These are phyloP conservation scores for Nelumbo lutea DNA, from an alignment of 164 flowering plant genomes.

Conservation along the genomic window DNA sequence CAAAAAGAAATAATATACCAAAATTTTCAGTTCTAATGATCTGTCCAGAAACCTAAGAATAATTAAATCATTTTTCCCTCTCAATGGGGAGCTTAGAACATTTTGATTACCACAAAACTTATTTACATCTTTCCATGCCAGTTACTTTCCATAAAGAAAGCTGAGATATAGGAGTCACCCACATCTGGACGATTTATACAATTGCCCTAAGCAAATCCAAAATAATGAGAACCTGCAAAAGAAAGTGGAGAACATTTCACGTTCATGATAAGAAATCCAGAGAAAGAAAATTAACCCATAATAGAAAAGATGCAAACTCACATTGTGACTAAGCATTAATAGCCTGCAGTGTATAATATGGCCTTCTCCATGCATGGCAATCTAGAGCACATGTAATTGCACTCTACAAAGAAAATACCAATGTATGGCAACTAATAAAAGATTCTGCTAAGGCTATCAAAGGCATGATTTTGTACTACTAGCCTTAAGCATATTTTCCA, in stretches of 20 bases:
- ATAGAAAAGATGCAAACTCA: conserved; percentile 22
- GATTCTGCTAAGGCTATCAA: conserved; percentile 16
- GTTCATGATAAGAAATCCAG: not conserved
- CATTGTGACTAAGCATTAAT: conserved; percentile 23
- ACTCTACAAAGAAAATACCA: conserved; percentile 20
- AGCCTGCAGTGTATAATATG: conserved; percentile 16
- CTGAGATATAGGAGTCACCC: conserved; percentile 12
- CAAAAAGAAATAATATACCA: conserved; percentile 4
- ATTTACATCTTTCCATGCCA: conserved; percentile 34
- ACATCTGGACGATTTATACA: conserved; percentile 19
- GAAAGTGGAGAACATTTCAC: conserved; percentile 2
- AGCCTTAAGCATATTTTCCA: conserved; percentile 14
- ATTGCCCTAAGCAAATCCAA: conserved; percentile 17
- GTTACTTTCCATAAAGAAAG: conserved; percentile 15
- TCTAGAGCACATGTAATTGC: conserved; percentile 17
- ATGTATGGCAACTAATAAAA: conserved; percentile 21
- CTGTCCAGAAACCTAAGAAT: conserved; percentile 15
- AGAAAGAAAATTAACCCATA: not conserved
- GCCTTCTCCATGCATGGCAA: conserved; percentile 10
- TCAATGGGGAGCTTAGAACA: conserved; percentile 18
- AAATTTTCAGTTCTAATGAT: conserved; percentile 8
- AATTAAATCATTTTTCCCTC: conserved; percentile 2
- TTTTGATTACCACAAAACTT: conserved; percentile 19
- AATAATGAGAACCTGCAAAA: conserved; percentile 25
- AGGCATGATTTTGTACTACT: conserved; percentile 18